Evolutionary conservation across 2,329 filamentous ascomycete genomes (phyloP).

Genomic region (Bipolaris zeicola): DNA sequence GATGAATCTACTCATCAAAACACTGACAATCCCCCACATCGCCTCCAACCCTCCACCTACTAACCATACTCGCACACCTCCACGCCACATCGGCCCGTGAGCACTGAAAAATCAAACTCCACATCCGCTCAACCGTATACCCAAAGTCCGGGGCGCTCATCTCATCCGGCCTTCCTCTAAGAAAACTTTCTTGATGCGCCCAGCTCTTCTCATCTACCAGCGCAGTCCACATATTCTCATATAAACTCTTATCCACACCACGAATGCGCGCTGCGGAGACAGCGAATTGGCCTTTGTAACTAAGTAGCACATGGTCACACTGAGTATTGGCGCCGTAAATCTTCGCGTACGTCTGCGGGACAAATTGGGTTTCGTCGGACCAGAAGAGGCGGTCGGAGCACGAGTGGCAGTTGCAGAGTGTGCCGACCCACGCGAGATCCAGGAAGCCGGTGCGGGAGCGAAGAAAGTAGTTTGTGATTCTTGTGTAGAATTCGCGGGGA

Average conservation of each 20-base stretch:
- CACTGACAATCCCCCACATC: constrained; percentile 34
- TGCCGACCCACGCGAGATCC: constrained; percentile 48
- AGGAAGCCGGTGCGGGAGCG: constrained; percentile 51
- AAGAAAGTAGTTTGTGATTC: constrained; percentile 49
- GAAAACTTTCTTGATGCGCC: constrained; percentile 31
- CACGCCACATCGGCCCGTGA: constrained; percentile 28
- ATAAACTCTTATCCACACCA: constrained; percentile 40
- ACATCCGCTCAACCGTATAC: constrained; percentile 35
- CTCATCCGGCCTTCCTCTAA: constrained; percentile 27
- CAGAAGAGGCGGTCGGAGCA: constrained; percentile 52
- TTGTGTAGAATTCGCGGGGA: constrained; percentile 41
- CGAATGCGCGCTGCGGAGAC: constrained; percentile 52
- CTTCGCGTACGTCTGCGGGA: constrained; percentile 44
- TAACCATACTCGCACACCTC: constrained; percentile 34
- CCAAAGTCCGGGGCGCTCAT: constrained; percentile 34
- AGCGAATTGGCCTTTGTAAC: constrained; percentile 56
- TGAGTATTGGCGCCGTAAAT: constrained; percentile 21
- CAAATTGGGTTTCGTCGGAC: constrained; percentile 46
- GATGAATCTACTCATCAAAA: constrained; percentile 20
- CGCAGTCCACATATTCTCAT: constrained; percentile 36
- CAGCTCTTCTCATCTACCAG: constrained; percentile 31
- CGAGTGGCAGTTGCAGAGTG: constrained; percentile 45
- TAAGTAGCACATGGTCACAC: constrained; percentile 48
- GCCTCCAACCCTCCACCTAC: constrained; percentile 29
- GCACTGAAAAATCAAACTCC: constrained; percentile 37